Base-by-base conservation (phyloP, 2,329 filamentous ascomycete species). In the Verticillium nonalfalfae region DNA sequence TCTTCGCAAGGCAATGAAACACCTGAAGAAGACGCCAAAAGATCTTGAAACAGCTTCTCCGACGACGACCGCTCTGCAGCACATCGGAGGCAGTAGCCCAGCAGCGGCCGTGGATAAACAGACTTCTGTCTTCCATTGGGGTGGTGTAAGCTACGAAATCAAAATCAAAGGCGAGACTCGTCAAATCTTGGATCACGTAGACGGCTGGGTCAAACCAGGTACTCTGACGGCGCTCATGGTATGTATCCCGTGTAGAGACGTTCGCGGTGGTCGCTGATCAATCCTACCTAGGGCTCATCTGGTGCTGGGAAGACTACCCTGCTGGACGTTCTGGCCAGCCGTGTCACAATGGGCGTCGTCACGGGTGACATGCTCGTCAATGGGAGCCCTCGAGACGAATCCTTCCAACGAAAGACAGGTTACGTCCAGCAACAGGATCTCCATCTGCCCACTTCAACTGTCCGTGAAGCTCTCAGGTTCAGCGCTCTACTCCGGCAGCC, bases 181-280 rank as follows among this genome's bases (percentile, higher is more conserved):
- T 10, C 82, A 85, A 36, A 83, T 95, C 60, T 76, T 58, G 10
- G 50, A 62, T 38, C 35, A 36, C 4, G 85, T 95, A 62, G 87
- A 81, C 61, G 91, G 91, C 1, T 94, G 90, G 67, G 90, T 87
- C 1, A 93, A 93, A 68, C 91, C 91, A 1, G 91, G 91, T 18
- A 75, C 89, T n/a, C 87, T 96, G 83, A 86, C 91, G 52, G 91
- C 91, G 0, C 77, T 96, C 1, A 91, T 95, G 80, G 92, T 92
- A 60, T 89, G 89, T 1, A 92, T 65, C 74, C 92, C 15, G 13
- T 3, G 26, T 3, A 26, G 26, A 26, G 2, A 2, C 26, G 3
- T 26, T 26, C 3, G 26, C 3, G 2, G 3, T 26, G 26, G n/a
- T 15, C 1, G n/a, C 58, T 38, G 7, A 59, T 15, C 18, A 11